Evolutionary conservation across 768 basidiomycete species (phyloP), one percentile per base, ranked within the genome.

Genomic region (Leucogyrophana mollusca): DNA sequence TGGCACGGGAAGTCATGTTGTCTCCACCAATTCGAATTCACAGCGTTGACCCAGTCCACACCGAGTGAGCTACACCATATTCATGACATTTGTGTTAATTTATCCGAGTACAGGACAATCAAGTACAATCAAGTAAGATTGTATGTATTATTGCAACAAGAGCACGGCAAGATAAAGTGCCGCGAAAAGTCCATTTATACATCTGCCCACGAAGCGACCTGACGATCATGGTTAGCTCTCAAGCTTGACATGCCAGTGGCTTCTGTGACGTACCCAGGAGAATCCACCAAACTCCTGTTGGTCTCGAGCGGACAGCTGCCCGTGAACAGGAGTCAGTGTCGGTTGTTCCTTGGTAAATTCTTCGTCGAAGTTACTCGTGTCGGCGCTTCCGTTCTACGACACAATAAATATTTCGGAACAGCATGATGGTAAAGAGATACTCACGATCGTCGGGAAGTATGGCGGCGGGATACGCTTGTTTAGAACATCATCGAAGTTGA

Each of bases 311-410:
- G 91, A 91, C 50, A 99, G 67, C 53, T 95, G 93, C 13, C 90
- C 91, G 58, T 98, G 94, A 32, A 99, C 96, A 13, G 96, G 96
- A 3, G 96, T 99, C 56, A 99, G 71, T 2, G 94, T 98, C 11
- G 96, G 96, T 64, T 96, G 90, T 64, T 99, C 96, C 45, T 80
- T 79, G 30, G 96, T 99, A 66, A 99, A 98, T 65, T 97, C 96
- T 62, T 93, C 85, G 67, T 96, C 93, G 70, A 96, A 97, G 70
- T 96, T 92, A 63, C 85, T 90, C 38, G 88, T 90, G 70, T 91
- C 89, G 34, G 88, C 86, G 52, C 83, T 87, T 54, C 88, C 88
- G 47, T 82, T 90, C 88, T 91, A 56, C 30, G 34, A 43, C 50
- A 37, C 9, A 24, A 30, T 42, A 24, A 20, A 42, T 51, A 3